Base-by-base conservation (phyloP, 129 eudicot genomes). In the Arctium minus region DNA sequence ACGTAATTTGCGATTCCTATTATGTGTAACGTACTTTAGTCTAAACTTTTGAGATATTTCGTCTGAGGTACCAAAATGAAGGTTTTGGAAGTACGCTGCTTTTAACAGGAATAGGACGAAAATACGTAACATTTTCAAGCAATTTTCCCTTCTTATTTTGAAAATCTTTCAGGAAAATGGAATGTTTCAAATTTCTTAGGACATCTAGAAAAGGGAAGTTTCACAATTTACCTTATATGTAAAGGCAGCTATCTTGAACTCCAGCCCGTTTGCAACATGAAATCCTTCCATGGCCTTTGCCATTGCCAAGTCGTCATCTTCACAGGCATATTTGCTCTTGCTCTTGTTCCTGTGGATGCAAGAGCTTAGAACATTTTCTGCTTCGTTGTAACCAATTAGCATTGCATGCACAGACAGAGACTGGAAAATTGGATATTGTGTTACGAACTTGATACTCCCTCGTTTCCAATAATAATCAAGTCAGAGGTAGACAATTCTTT, bases 231-330 rank as follows among this genome's bases (percentile, higher is more conserved):
- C 99, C 99, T 93, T 96, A 81, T 85, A 86, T 44, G 97, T 80
- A 77, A 36, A 88, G 85, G 91, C 82, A 6, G 91, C 85, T 80
- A 96, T 89, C 89, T 90, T 93, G 80, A 92, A 87, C 78, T 96
- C 98, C 40, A 96, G 86, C 73, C 90, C 97, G 48, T 93, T 93
- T 40, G 83, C 76, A 69, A 93, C 40, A 85, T 83, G 75, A 77
- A 93, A 85, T 88, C 92, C 92, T 82, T 96, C 94, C 93, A 89
- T 88, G 70, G 91, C 95, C 89, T 84, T 85, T 73, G 83, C 73
- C 70, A 82, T 79, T 48, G 80, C 89, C 72, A 83, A 60, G 60
- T 42, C 72, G 79, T 86, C 92, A 78, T 92, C 90, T 84, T 84
- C 90, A 60, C 73, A 67, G 15, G 79, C 73, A 76, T 79, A 64